These are phyloP conservation scores for Apiotrichum sp. DNA, from an alignment of 1,284 basidiomycete genomes.

Conservation along the genomic window DNA sequence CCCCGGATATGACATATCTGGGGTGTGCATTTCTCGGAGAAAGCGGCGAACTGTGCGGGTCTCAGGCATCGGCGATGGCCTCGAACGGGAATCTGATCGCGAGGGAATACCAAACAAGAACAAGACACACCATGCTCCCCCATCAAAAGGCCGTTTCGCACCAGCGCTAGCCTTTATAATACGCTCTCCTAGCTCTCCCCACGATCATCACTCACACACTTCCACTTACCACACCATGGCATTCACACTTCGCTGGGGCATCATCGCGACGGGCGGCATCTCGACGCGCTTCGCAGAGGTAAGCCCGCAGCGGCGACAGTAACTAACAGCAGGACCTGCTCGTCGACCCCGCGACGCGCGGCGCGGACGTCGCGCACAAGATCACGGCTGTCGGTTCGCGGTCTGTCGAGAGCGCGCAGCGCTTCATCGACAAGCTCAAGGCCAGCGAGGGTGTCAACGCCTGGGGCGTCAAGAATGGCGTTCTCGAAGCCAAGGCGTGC, in stretches of 20 bases:
- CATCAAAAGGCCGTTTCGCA: too few relatives aligned
- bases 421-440: conserved; percentile 57
- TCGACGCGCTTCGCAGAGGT: conserved; percentile 36
- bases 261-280: conserved; percentile 47
- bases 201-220: not conserved
- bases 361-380: conserved; percentile 62
- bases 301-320: conserved; percentile 7
- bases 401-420: conserved; percentile 59
- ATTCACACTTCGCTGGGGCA: conserved; percentile 43
- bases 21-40: too few relatives aligned
- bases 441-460: conserved; percentile 16
- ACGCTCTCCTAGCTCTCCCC: too few relatives aligned
- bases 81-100: too few relatives aligned
- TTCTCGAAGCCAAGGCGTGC: conserved; percentile 57
- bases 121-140: too few relatives aligned
- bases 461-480: conserved; percentile 34
- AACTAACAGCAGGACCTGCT: conserved; percentile 30
- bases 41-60: too few relatives aligned
- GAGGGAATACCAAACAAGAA: too few relatives aligned
- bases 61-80: too few relatives aligned
- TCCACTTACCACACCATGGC: conserved; percentile 7
- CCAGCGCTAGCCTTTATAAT: too few relatives aligned
- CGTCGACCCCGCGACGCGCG: conserved; percentile 48
- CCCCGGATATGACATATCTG: too few relatives aligned
- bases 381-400: conserved; percentile 76